These are phyloP conservation scores for Panicum miliaceum DNA, from an alignment of 176 grass and related monocot genomes.

Conservation along the genomic window DNA sequence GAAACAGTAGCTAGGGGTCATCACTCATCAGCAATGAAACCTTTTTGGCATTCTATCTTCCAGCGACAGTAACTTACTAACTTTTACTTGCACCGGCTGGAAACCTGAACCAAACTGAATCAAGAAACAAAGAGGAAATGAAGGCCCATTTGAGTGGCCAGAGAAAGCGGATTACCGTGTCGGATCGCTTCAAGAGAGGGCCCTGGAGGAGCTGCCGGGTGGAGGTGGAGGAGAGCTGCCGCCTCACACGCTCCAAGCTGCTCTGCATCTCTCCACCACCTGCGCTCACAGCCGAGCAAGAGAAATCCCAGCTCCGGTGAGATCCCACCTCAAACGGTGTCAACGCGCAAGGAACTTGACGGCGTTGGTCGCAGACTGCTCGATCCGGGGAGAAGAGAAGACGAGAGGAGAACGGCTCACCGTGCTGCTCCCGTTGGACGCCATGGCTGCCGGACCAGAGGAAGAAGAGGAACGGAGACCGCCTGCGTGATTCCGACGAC, in stretches of 20 bases:
- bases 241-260: constrained; percentile 87
- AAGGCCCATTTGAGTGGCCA: neutral
- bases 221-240: constrained; percentile 74
- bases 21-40: neutral
- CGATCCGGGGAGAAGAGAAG: neutral
- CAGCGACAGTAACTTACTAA: neutral
- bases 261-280: constrained; percentile 68
- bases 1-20: neutral
- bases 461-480: neutral
- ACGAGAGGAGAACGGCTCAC: constrained; percentile 32
- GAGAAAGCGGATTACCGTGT: constrained; percentile 46
- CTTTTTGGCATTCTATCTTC: neutral
- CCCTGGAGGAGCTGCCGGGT: constrained; percentile 82
- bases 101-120: neutral
- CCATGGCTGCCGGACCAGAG: constrained; percentile 50
- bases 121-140: constrained; percentile 19
- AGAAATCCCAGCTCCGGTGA: constrained; percentile 8
- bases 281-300: constrained; percentile 36
- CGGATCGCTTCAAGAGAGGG: constrained; percentile 86
- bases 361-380: too few relatives aligned
- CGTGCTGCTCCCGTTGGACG: constrained; percentile 53
- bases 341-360: constrained; percentile 15
- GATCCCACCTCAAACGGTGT: constrained; percentile 15
- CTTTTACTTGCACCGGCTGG: neutral
- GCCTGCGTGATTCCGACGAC: neutral